Base-by-base conservation (phyloP, 2,329 filamentous ascomycete species). In the Lizonia empirigonia region DNA sequence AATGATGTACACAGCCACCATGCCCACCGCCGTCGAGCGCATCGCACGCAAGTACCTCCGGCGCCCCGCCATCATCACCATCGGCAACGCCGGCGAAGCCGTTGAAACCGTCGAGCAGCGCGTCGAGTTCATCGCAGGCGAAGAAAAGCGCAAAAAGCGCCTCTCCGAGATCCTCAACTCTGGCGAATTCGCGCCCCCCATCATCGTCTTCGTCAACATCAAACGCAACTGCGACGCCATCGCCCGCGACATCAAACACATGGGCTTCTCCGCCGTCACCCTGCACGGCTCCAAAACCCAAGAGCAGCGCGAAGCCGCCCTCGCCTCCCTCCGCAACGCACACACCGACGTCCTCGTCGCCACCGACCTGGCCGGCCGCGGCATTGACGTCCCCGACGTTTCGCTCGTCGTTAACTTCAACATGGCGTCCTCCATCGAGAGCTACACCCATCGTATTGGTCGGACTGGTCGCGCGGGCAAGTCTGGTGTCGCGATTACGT, bases 1-100 rank as follows among this genome's bases (percentile, higher is more conserved):
- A 0, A 99, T 99, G 94, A 99, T 99, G 94, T 99, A 97, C 84
- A 97, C 94, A 59, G 94, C 94, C 44, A 99, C 94, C 22, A 99
- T 99, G 94, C 92, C 94, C 1, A 78, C 89, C 0, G 85, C 89
- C 0, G 90, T 99, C 13, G 94, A 99, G 72, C 89, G 90, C 56
- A 97, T 99, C 58, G 94, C 94, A n/a, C 88, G 92, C 65, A 96
- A 96, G 71, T 99, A 99, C 70, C 85, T 97, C 13, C 89, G 93
- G 1, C 85, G 94, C 10, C 94, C 94, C 0, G 94, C 94, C 16
- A 94, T 92, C 41, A 91, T 97, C 30, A 96, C 89, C 0, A 97
- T 99, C 58, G 94, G 94, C 58, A 96, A 95, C 67, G 85, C 87
- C 1, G 94, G 94, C 65, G 93, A 99, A 78, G 94, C 94, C 5